Conservation (phyloP, 352 stramenopile species). For the Pythium rhizo-oryzae region DNA sequence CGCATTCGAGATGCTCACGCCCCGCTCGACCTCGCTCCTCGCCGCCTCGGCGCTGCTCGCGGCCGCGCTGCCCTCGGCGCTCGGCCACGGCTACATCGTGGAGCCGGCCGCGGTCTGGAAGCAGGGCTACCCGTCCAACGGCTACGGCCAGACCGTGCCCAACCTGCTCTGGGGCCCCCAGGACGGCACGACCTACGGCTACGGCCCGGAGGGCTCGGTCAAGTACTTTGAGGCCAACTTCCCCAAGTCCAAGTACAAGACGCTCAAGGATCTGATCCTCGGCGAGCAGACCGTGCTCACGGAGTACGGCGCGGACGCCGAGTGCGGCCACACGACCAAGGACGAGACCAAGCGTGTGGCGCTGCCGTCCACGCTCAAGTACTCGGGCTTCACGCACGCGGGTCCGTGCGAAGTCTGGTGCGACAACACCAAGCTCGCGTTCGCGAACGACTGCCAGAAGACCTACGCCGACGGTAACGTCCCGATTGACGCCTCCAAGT, state of each 20-base stretch:
- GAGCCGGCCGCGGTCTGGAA: slow-evolving; percentile 41
- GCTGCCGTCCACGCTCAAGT: slow-evolving; percentile 40
- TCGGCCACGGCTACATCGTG: slow-evolving; percentile 41
- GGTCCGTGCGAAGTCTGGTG: slow-evolving; percentile 67
- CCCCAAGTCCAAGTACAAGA: slow-evolving; percentile 36
- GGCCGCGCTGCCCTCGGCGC: slow-evolving; percentile 6
- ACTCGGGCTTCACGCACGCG: slow-evolving; percentile 54
- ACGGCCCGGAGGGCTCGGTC: slow-evolving; percentile 37
- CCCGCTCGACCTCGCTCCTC: slow-evolving; percentile 6
- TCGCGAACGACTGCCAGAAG: slow-evolving; percentile 47
- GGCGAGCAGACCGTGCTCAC: slow-evolving; percentile 41
- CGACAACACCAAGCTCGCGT: slow-evolving; percentile 51
- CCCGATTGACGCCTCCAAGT: slow-evolving; percentile 47
- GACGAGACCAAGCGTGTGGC: slow-evolving; percentile 37
- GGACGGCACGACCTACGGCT: slow-evolving; percentile 45
- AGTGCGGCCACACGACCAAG: slow-evolving; percentile 50
- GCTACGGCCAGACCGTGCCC: slow-evolving; percentile 40
- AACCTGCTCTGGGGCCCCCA: slow-evolving; percentile 36
- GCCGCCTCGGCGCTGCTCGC: slow-evolving; percentile 3
- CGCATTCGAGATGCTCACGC: neutral
- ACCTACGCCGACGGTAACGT: slow-evolving; percentile 42
- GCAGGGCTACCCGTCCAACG: slow-evolving; percentile 43
- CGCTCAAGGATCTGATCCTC: slow-evolving; percentile 42
- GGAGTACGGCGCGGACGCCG: slow-evolving; percentile 38
- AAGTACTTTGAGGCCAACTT: slow-evolving; percentile 45